These are phyloP conservation scores for Fennellomyces sp. DNA, from an alignment of 371 early-diverging fungal genomes.

Conservation along the genomic window DNA sequence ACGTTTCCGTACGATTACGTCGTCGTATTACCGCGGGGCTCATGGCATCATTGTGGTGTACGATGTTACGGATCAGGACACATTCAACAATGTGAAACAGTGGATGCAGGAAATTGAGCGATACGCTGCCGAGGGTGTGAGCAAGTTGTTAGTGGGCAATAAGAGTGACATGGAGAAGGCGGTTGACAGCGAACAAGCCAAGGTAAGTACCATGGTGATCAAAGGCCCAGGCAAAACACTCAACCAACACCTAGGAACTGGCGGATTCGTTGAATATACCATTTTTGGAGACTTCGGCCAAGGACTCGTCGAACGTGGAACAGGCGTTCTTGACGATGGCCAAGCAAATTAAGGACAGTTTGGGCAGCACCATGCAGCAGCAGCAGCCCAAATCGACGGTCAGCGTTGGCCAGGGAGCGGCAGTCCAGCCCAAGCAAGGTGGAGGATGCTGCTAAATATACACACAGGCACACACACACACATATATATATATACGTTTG, in stretches of 20 bases:
- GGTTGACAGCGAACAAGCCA: slow-evolving; percentile 74
- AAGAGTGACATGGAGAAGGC: slow-evolving; percentile 96
- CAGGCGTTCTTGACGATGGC: slow-evolving; percentile 96
- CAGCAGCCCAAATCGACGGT: slow-evolving; percentile 50
- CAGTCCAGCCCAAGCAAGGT: slow-evolving; percentile 52
- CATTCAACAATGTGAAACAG: slow-evolving; percentile 85
- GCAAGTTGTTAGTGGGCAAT: slow-evolving; percentile 98
- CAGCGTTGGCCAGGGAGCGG: slow-evolving; percentile 51
- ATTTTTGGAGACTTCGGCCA: slow-evolving; percentile 95
- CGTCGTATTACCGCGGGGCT: slow-evolving; percentile 96
- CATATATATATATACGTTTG: neutral
- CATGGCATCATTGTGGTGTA: slow-evolving; percentile 99
- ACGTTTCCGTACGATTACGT: slow-evolving; percentile 98
- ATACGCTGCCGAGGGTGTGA: slow-evolving; percentile 64
- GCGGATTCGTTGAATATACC: slow-evolving; percentile 86
- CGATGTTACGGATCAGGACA: slow-evolving; percentile 97
- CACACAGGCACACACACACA: neutral
- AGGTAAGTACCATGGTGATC: slow-evolving; percentile 32
- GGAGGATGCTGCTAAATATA: slow-evolving; percentile 55
- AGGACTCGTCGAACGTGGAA: slow-evolving; percentile 93
- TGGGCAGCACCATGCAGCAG: slow-evolving; percentile 47
- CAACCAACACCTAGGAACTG: slow-evolving; percentile 59
- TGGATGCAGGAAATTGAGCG: slow-evolving; percentile 96
- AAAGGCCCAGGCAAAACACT: too few relatives aligned
- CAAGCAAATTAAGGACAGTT: slow-evolving; percentile 79